Evolutionary conservation across 2,329 filamentous ascomycete species (phyloP), one percentile per base, ranked within the genome.

Genomic region (Elsinoe necatrix): DNA sequence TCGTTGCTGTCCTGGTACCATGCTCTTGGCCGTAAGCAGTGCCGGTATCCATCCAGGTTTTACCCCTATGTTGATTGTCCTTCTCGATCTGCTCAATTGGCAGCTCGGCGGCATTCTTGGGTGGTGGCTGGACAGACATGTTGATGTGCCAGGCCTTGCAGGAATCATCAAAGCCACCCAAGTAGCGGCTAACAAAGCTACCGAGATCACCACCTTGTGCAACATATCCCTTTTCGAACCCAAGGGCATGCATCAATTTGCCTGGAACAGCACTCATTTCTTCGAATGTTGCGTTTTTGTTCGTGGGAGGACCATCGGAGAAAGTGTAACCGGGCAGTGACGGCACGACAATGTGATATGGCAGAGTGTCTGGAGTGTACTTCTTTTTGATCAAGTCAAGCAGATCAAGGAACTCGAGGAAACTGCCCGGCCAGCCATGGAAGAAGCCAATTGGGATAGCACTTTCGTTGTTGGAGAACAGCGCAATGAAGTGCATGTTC

Each of bases 151-250:
- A 57, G 23, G 27, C 56, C 65, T 77, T 79, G 65, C 77, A 81
- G 45, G 73, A 71, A 0, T 72, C 63, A 47, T 74, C 72, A 0
- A 64, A 66, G 0, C 66, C 68, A 3, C 72, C 73, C 43, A 82
- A 63, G 0, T 72, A 60, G 11, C 77, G 66, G 0, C 72, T 67
- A 3, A 81, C 57, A 23, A 71, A 66, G 42, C 71, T 73, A 1
- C 79, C 77, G 1, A 83, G 69, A 61, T 84, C 81, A 2, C 81
- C 81, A 8, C 81, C 81, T 64, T 83, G 80, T 0, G 73, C 72
- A 6, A 81, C 65, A 60, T 83, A 83, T 1, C 75, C 76, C 0
- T 61, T 59, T 0, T 68, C 71, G 47, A 83, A 80, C 0, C 80
- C 81, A 2, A 83, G 71, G 0, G 70, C 70, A 1, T 76, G 59